phyloP scores from a whole-genome alignment of 1,284 basidiomycete genomes.

The Apiotrichum montevideense region DNA sequence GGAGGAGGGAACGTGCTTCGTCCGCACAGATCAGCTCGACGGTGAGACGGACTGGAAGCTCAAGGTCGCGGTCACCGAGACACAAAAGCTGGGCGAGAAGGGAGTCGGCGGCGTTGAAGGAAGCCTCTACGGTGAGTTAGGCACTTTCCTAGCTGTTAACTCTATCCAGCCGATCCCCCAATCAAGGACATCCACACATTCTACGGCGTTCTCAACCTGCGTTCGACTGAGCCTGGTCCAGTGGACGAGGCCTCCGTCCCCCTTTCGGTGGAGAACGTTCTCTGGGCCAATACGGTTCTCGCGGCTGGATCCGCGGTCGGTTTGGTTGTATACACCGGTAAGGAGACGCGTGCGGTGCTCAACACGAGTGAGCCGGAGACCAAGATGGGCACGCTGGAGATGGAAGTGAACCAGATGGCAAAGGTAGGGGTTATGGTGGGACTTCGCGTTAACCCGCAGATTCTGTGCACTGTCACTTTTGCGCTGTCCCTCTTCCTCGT shows the following conservation, averaged over 20 bases:
- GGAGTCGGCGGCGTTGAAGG: constrained; percentile 70
- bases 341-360: constrained; percentile 96
- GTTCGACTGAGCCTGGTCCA: constrained; percentile 50
- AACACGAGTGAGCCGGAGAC: constrained; percentile 96
- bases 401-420: constrained; percentile 91
- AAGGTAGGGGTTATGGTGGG: constrained; percentile 58
- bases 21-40: constrained; percentile 95
- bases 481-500: constrained; percentile 84
- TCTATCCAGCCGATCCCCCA: constrained; percentile 70
- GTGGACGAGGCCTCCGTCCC: constrained; percentile 64
- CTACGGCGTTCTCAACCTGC: constrained; percentile 82
- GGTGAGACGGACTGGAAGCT: constrained; percentile 99
- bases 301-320: constrained; percentile 92
- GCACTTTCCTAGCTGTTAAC: constrained; percentile 6
- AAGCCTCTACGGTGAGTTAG: constrained; percentile 66
- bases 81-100: constrained; percentile 66
- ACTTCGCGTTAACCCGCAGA: constrained; percentile 51
- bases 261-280: constrained; percentile 82
- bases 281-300: constrained; percentile 97
- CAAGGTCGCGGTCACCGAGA: constrained; percentile 76
- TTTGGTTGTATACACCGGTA: constrained; percentile 87
- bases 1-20: constrained; percentile 82
- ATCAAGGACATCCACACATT: constrained; percentile 97
- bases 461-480: constrained; percentile 90
- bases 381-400: constrained; percentile 84